Base-by-base conservation (phyloP, 495 filamentous ascomycete species). In the Xylaria grammica region DNA sequence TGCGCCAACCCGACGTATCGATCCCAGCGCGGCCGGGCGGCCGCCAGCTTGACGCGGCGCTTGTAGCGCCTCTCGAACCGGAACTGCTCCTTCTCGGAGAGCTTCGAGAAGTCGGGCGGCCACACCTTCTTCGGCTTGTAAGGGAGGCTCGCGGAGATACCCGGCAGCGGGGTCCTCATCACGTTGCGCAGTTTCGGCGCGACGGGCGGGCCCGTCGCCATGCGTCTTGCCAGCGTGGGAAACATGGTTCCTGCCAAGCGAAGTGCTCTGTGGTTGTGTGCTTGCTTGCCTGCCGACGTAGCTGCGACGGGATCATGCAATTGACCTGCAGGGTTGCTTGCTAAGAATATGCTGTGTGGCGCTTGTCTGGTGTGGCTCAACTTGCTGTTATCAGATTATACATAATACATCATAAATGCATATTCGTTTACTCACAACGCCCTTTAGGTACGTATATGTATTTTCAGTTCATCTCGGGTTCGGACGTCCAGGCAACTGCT, bases 51-150 rank as follows among this genome's bases (percentile, higher is more conserved):
- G 44, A 87, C 73, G 62, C 90, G 82, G 36, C 90, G 82, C 63
- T 89, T 88, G 75, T 90, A 91, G 63, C 87, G 85, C 60, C 88
- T 86, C 74, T 96, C 92, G 63, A 94, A 86, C 5, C 88, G 85
- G 77, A 98, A 95, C 74, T 97, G 90, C 68, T 98, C 89, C 72
- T 90, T 93, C 17, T 80, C 76, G 4, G 88, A 87, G 53, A 99
- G 85, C 71, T 91, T 89, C 53, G 79, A 78, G 82, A 98, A 93
- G 75, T 97, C 92, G 2, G 95, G 95, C 22, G 95, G 95, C 96
- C 96, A 99, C 75, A 86, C 77, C 63, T 89, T 90, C 75, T 93
- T 92, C n/a, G 91, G 89, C 73, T 86, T 88, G 84, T 90, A 93
- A 1, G 79, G 85, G 67, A 85, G 88, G 15, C 51, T 15, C 9